phyloP scores from a whole-genome alignment of 148 eudicot species.

The Heliosperma pusillum region DNA sequence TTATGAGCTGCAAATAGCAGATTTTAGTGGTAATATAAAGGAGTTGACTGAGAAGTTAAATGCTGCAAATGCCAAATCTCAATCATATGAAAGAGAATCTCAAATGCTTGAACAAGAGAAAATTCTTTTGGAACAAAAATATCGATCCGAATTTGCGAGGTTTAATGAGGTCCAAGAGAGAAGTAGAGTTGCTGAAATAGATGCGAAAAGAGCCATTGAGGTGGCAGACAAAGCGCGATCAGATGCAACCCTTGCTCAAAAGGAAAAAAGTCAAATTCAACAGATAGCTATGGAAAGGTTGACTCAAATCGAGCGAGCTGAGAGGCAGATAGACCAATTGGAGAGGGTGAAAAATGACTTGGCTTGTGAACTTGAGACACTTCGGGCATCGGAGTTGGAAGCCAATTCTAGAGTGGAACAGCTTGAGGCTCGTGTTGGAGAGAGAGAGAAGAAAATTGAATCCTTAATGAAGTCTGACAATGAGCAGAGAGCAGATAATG shows the following conservation, averaged over 20 bases:
- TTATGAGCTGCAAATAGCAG: slow-evolving; percentile 51
- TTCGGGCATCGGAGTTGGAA: slow-evolving; percentile 59
- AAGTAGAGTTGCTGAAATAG: slow-evolving; percentile 77
- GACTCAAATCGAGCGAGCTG: slow-evolving; percentile 74
- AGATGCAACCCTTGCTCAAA: slow-evolving; percentile 70
- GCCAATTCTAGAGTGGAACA: slow-evolving; percentile 58
- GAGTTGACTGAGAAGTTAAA: slow-evolving; percentile 60
- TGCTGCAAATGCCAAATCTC: slow-evolving; percentile 51
- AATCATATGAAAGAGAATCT: slow-evolving; percentile 78
- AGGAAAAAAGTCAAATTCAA: slow-evolving; percentile 65
- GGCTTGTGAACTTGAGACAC: slow-evolving; percentile 46
- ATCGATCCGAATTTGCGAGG: slow-evolving; percentile 58
- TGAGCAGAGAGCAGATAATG: slow-evolving; percentile 69
- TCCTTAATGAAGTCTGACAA: slow-evolving; percentile 64
- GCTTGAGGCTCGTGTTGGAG: slow-evolving; percentile 80
- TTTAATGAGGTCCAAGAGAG: slow-evolving; percentile 83
- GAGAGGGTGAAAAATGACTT: slow-evolving; percentile 56
- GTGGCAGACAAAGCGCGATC: slow-evolving; percentile 77
- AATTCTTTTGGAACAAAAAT: slow-evolving; percentile 71
- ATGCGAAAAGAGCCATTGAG: slow-evolving; percentile 81
- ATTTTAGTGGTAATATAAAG: slow-evolving; percentile 48
- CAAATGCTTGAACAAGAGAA: slow-evolving; percentile 76
- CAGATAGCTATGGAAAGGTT: slow-evolving; percentile 67
- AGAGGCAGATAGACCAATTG: slow-evolving; percentile 63
- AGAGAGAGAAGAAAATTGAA: slow-evolving; percentile 85